Base-by-base conservation (phyloP, 257 asterid genomes). In the Penstemon davidsonii region DNA sequence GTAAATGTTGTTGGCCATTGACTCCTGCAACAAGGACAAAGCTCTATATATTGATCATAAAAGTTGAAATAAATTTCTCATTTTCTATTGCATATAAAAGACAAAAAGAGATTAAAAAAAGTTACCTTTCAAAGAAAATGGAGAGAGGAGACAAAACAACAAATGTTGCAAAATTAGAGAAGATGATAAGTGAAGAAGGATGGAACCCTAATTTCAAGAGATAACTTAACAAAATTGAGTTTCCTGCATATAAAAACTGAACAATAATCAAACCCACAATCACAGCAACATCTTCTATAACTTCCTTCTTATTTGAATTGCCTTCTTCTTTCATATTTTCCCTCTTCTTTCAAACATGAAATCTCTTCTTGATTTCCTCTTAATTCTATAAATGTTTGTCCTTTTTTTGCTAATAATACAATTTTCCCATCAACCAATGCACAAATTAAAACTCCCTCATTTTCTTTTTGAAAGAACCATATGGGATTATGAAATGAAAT, bases 231-330 rank as follows among this genome's bases (percentile, higher is more conserved):
- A 92, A 73, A 3, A 90, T 76, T 5, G 98, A 78, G 73, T 90
- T 92, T 47, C 83, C 93, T 2, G 98, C 97, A 53, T 86, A 88
- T 55, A 86, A 18, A 77, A 90, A 84, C 63, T 92, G 98, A 67
- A 92, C 82, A 19, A 68, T 78, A 25, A 88, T 74, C 69, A 92
- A 75, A 8, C 97, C 98, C 64, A 73, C 70, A 36, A 88, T 70
- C 64, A 90, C 76, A 33, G 15, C 76, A 41, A 75, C 40, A 13
- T 90, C 93, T 79, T 88, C 92, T 0, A 90, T 3, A 4, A 74
- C 3, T 67, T 74, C 83, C 71, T 67, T 76, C 46, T 71, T 71
- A 13, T 75, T 62, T 25, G 63, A 68, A 7, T 69, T 70, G 70
- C 66, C 47, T 54, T 52, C 66, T 33, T 7, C 55, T 64, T 8